Evolutionary conservation across 768 basidiomycete genomes (phyloP), one percentile per base, ranked within the genome.

Genomic region (Crassisporium funariophilum): DNA sequence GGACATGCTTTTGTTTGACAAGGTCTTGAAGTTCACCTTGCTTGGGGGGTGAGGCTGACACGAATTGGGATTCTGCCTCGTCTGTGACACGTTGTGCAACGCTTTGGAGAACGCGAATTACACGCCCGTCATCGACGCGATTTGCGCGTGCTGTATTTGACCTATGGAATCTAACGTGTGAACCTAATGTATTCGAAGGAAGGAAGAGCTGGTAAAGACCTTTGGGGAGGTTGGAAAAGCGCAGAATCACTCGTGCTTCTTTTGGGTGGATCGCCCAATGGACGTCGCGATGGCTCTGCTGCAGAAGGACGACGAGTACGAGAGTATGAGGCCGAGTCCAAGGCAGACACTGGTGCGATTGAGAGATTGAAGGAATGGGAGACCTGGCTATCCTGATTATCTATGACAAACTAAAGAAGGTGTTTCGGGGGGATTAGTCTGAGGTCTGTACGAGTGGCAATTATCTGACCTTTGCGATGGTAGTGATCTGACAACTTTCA

Each of bases 1-100:
- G 74, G 46, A 91, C 86, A 54, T 89, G 82, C 57, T 87, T 88
- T 70, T 91, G 89, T 63, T 88, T 88, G 40, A 79, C 84, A 42
- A 92, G 78, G 19, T 82, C 82, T 58, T 86, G 79, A 9, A 88
- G 62, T 54, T 84, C 66, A 45, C 62, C 65, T 47, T 66, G 57
- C 44, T 72, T 76, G n/a, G 76, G 73, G 21, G 66, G 68, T 17
- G 70, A 70, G 15, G 74, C 70, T 13, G 76, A 78, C 44, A 83
- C 78, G 34, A 82, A 75, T 58, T 88, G 85, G 5, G 79, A 81
- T 53, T 86, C 83, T 3, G 74, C 82, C 59, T 86, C 83, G 59
- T 86, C 82, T 9, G 84, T 85, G 17, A 91, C 85, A 35, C 86
- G 84, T 56, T 88, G 84, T 23, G 85, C 88, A 37, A 87, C 87